phyloP scores from a whole-genome alignment of 2,329 filamentous ascomycete genomes.

The Apiospora aurea region DNA sequence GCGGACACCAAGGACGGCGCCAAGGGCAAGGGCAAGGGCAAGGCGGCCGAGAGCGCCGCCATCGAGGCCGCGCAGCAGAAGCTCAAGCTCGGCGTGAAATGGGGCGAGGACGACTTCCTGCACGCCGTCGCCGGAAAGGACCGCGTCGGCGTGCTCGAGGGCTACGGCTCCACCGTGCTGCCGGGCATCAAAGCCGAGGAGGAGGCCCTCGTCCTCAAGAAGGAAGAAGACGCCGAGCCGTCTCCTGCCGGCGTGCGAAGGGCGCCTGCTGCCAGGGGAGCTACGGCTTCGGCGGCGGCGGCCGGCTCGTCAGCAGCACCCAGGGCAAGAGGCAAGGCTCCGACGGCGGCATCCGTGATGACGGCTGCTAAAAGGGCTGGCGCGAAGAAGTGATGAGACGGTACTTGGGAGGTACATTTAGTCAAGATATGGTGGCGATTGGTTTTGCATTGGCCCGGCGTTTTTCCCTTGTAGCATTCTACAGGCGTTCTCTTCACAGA shows the following conservation, averaged over 20 bases:
- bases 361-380: constrained; percentile 21
- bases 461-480: constrained; percentile 18
- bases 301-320: constrained; percentile 26
- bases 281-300: constrained; percentile 33
- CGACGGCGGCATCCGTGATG: constrained; percentile 4
- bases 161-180: constrained; percentile 30
- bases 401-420: not conserved
- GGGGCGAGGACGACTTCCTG: constrained; percentile 42
- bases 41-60: constrained; percentile 28
- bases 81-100: constrained; percentile 35
- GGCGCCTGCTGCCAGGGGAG: constrained; percentile 34
- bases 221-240: constrained; percentile 30
- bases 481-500: constrained; percentile 18
- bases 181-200: constrained; percentile 30
- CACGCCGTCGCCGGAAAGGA: constrained; percentile 41
- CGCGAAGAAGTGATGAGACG: constrained; percentile 14
- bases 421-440: not conserved
- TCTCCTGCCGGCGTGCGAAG: constrained; percentile 28
- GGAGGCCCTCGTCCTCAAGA: constrained; percentile 36
- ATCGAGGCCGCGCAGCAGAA: constrained; percentile 27
- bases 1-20: not conserved
- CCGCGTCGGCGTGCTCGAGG: constrained; percentile 36
- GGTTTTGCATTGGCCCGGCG: constrained; percentile 19
- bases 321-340: constrained; percentile 37
- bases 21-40: constrained; percentile 35